These are phyloP conservation scores for Mucor lusitanicus DNA, from an alignment of 371 early-diverging fungal genomes.

Conservation along the genomic window DNA sequence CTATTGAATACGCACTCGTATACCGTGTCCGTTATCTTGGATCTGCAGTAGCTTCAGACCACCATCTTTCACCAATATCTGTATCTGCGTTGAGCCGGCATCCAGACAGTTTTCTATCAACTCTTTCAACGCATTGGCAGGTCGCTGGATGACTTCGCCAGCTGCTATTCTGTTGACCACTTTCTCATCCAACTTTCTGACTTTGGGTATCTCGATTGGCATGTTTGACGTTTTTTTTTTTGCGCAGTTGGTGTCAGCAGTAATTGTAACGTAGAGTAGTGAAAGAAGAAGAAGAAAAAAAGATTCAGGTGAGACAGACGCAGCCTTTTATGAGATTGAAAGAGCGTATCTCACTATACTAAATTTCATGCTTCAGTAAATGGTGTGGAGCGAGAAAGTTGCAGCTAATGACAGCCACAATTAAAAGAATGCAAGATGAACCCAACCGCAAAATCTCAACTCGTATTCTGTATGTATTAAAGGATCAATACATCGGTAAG, in stretches of 20 bases:
- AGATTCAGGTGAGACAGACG: background rate
- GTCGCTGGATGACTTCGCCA: slow-evolving; percentile 95
- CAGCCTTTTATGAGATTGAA: background rate
- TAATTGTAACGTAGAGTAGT: too few species aligned
- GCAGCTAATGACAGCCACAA: too few species aligned
- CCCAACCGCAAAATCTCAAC: too few species aligned
- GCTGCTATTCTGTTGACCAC: slow-evolving; percentile 96
- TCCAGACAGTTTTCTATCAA: slow-evolving; percentile 98
- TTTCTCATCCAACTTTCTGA: slow-evolving; percentile 71
- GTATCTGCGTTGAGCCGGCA: slow-evolving; percentile 87
- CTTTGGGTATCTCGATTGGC: slow-evolving; percentile 29
- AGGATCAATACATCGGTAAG: slow-evolving; percentile 21
- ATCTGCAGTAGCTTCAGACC: slow-evolving; percentile 92
- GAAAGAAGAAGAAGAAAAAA: background rate
- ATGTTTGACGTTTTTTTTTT: slow-evolving; percentile 11
- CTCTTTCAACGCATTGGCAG: slow-evolving; percentile 96
- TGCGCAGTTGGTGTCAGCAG: too few species aligned
- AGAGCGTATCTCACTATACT: background rate
- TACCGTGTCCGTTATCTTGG: slow-evolving; percentile 97
- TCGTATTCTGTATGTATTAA: background rate
- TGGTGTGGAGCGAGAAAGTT: too few species aligned
- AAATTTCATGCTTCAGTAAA: too few species aligned
- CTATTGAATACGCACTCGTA: slow-evolving; percentile 57
- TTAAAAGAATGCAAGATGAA: too few species aligned
- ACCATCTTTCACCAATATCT: slow-evolving; percentile 82